phyloP scores from a whole-genome alignment of 768 basidiomycete species.

The Trametes cubensis region DNA sequence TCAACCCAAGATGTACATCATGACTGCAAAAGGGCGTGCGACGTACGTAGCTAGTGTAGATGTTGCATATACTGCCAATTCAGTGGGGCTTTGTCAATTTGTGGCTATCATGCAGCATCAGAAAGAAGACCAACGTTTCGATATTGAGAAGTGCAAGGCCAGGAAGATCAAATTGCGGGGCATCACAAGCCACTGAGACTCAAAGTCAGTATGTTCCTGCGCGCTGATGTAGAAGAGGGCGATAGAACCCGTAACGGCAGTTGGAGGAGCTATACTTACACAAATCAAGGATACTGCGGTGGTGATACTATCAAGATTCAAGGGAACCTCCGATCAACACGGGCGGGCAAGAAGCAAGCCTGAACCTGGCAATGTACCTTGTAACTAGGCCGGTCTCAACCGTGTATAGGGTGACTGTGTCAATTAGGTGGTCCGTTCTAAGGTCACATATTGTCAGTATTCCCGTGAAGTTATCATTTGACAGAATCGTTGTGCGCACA shows the following conservation, averaged over 20 bases:
- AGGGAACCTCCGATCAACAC: neutral
- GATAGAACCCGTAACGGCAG: neutral
- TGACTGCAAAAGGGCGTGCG: no score
- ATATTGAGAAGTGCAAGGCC: slow-evolving; percentile 34
- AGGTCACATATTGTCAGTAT: neutral
- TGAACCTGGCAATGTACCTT: slow-evolving; percentile 18
- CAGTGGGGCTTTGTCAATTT: neutral
- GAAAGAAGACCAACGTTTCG: slow-evolving; percentile 28
- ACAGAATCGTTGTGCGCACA: slow-evolving; percentile 10
- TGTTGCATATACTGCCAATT: slow-evolving; percentile 32
- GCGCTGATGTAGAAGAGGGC: neutral
- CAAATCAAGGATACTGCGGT: slow-evolving; percentile 31
- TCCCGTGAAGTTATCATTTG: neutral
- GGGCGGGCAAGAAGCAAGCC: neutral
- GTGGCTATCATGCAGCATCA: neutral
- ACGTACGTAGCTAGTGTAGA: slow-evolving; percentile 33
- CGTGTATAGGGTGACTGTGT: slow-evolving; percentile 33
- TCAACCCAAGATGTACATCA: neutral
- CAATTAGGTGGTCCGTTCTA: slow-evolving; percentile 33
- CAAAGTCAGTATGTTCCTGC: neutral
- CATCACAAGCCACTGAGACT: slow-evolving; percentile 32
- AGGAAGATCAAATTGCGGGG: slow-evolving; percentile 33
- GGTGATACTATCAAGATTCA: slow-evolving; percentile 27
- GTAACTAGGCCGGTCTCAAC: slow-evolving; percentile 34
- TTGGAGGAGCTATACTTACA: slow-evolving; percentile 23